These are phyloP conservation scores for Corylus americana DNA, from an alignment of 306 rosid species.

Conservation along the genomic window DNA sequence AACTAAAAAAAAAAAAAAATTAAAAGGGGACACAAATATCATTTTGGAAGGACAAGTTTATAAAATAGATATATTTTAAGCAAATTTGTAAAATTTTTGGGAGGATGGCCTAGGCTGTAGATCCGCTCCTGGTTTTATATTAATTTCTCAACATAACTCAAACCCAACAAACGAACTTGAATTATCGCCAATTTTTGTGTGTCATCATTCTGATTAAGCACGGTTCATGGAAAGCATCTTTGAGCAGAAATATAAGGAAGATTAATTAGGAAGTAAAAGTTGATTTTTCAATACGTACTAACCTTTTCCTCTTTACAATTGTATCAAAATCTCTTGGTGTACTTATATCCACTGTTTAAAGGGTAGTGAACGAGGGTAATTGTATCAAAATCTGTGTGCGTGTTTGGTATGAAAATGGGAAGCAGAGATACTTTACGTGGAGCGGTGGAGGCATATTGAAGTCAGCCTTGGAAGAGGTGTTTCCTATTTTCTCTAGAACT, in stretches of 20 bases:
- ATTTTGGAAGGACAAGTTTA: too few species aligned
- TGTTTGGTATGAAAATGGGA: neutral
- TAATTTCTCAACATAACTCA: too few species aligned
- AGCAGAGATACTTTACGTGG: too few species aligned
- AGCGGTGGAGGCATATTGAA: neutral
- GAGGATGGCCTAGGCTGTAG: too few species aligned
- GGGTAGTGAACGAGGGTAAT: neutral
- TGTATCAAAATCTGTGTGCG: neutral
- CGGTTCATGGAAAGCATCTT: too few species aligned
- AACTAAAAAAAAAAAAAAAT: too few species aligned
- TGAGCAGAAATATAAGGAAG: neutral
- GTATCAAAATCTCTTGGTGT: neutral
- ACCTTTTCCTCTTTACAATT: neutral
- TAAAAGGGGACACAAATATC: too few species aligned
- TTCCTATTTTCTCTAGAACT: neutral
- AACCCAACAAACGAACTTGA: too few species aligned
- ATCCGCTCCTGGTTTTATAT: too few species aligned
- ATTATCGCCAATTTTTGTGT: neutral
- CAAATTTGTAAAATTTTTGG: too few species aligned
- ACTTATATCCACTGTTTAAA: neutral
- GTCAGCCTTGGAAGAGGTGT: slow-evolving; percentile 16
- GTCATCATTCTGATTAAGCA: too few species aligned
- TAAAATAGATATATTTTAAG: too few species aligned
- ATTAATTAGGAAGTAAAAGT: neutral
- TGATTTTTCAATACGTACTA: neutral